A percentile compares a stretch with the other conserved stretches of the same genome.
Conservation (phyloP, 805 yeast species). For the Barnettozyma wickerhamii region DNA sequence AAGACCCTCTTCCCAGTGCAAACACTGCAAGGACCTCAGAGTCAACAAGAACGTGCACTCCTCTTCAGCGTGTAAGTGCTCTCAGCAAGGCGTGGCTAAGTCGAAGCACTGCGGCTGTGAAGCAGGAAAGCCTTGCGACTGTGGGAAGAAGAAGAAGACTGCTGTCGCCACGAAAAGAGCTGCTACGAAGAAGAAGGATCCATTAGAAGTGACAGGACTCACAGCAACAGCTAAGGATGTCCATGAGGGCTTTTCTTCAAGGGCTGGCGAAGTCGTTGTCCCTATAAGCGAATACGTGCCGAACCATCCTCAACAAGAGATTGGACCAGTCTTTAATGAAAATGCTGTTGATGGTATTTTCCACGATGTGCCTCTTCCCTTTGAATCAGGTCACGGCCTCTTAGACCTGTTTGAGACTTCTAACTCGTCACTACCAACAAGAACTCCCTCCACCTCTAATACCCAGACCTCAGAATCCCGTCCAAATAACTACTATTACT, state of each 20-base stretch:
- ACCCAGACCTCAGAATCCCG: too few species aligned
- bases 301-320: slow-evolving; percentile 24
- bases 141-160: slow-evolving; percentile 22
- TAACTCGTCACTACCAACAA: not conserved
- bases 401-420: slow-evolving; percentile 32
- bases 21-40: slow-evolving; percentile 76
- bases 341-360: slow-evolving; percentile 22
- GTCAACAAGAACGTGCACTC: slow-evolving; percentile 61
- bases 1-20: slow-evolving; percentile 89
- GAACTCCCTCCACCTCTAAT: not conserved
- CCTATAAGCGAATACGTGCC: slow-evolving; percentile 36
- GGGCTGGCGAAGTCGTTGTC: slow-evolving; percentile 35
- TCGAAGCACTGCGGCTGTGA: slow-evolving; percentile 27
- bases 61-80: slow-evolving; percentile 62
- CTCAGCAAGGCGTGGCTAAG: slow-evolving; percentile 31
- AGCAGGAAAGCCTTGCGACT: slow-evolving; percentile 23
- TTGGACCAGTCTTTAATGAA: slow-evolving; percentile 26
- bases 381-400: slow-evolving; percentile 34
- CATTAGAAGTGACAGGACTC: too few species aligned
- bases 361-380: slow-evolving; percentile 31
- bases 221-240: too few species aligned
- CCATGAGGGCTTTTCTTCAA: too few species aligned
- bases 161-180: not conserved
- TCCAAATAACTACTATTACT: slow-evolving; percentile 1
- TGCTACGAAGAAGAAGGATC: not conserved